Evolutionary conservation across 805 yeast species (phyloP).

Genomic region (Wickerhamomyces bisporus): DNA sequence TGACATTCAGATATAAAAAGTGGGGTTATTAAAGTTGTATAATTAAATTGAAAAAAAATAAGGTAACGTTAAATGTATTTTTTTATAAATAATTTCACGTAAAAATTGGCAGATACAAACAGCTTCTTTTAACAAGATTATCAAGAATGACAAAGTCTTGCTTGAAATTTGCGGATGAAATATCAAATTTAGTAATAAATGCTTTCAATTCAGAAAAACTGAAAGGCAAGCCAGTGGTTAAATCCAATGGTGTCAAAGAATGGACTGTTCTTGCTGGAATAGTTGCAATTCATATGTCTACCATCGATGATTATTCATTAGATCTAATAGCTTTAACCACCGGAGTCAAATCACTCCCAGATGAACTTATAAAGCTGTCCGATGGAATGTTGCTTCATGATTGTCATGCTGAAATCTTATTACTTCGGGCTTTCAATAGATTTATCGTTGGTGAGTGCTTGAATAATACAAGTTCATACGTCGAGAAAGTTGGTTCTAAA

Average conservation of each 20-base stretch:
- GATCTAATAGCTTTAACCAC: conserved; percentile 55
- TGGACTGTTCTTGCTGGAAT: conserved; percentile 84
- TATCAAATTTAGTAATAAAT: conserved; percentile 1
- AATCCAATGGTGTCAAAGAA: conserved; percentile 65
- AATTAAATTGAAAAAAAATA: too few species aligned
- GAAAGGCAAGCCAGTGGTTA: conserved; percentile 52
- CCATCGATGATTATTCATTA: conserved; percentile 16
- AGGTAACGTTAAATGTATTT: too few species aligned
- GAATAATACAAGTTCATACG: conserved; percentile 3
- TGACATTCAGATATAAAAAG: conserved; percentile 27
- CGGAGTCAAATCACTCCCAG: conserved; percentile 79
- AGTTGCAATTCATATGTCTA: conserved; percentile 34
- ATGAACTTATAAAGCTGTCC: conserved; percentile 34
- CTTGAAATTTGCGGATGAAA: too few species aligned
- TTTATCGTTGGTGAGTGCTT: conserved; percentile 15
- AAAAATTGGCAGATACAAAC: too few species aligned
- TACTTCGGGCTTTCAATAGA: conserved; percentile 62
- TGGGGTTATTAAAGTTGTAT: too few species aligned
- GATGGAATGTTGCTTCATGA: conserved; percentile 74
- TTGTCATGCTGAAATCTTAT: conserved; percentile 83
- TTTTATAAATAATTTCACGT: too few species aligned
- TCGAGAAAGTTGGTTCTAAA: neutral
- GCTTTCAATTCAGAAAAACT: conserved; percentile 14
- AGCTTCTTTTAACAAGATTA: too few species aligned
- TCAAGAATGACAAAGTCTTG: too few species aligned